Evolutionary conservation across 2,329 filamentous ascomycete genomes (phyloP).

Genomic region (Aspergillus sp.): DNA sequence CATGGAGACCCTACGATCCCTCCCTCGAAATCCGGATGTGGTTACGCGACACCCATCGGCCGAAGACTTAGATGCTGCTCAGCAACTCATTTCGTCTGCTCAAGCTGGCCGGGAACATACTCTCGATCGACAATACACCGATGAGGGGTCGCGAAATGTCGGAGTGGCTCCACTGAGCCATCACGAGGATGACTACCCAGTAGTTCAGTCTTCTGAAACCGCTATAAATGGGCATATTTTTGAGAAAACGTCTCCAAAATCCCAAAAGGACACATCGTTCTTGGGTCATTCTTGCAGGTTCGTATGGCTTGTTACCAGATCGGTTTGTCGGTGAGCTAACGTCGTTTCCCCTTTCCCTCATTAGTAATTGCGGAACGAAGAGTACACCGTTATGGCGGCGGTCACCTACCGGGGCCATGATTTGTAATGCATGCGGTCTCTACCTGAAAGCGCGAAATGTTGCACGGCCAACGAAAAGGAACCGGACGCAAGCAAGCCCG

Average conservation of each 20-base stretch:
- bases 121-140: slow-evolving; percentile 27
- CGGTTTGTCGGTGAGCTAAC: neutral
- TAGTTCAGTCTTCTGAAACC: slow-evolving; percentile 18
- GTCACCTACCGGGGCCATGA: slow-evolving; percentile 88
- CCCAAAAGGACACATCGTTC: slow-evolving; percentile 39
- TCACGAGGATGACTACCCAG: slow-evolving; percentile 17
- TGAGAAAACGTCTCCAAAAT: slow-evolving; percentile 37
- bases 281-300: slow-evolving; percentile 44
- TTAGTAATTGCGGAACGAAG: slow-evolving; percentile 91
- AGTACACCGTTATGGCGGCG: slow-evolving; percentile 92
- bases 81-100: slow-evolving; percentile 49
- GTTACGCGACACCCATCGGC: slow-evolving; percentile 45
- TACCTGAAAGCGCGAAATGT: slow-evolving; percentile 94
- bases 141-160: slow-evolving; percentile 16
- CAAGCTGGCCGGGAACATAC: slow-evolving; percentile 42
- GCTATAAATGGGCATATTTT: slow-evolving; percentile 12
- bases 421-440: slow-evolving; percentile 95
- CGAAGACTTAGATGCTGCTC: slow-evolving; percentile 49
- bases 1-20: slow-evolving; percentile 38
- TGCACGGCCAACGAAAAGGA: slow-evolving; percentile 83
- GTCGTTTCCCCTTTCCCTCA: neutral
- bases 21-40: slow-evolving; percentile 30
- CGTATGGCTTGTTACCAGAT: slow-evolving; percentile 12
- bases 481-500: slow-evolving; percentile 58
- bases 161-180: slow-evolving; percentile 14